Evolutionary conservation across 306 rosid genomes (phyloP), one percentile per base, ranked within the genome.

Genomic region (Purshia tridentata): DNA sequence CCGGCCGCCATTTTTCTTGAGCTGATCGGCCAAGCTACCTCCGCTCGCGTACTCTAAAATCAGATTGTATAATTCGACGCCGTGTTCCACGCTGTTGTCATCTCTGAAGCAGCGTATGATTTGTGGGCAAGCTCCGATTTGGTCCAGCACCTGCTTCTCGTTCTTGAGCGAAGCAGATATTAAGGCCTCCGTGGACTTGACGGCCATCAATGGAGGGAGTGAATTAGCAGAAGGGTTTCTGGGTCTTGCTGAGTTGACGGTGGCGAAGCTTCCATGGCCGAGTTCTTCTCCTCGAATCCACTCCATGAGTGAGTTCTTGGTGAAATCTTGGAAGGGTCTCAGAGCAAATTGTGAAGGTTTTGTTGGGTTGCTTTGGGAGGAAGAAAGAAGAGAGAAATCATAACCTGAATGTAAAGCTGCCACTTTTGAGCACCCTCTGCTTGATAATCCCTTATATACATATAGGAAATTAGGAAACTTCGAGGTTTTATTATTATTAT

Each of bases 181-280:
- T 69, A 14, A 4, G 47, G 57, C 19, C 11, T 40, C 61, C 1
- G 86, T 70, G 0, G 98, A 81, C 73, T 93, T 93, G 19, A 89
- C 90, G 45, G 86, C 98, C 63, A 83, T 54, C 6, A 76, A 51
- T 8, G 89, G 69, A 13, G 84, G 75, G 48, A 74, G 39, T 0
- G 35, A 29, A 29, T 0, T 58, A 42, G 29, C 2, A 35, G 50
- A 72, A 2, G 23, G 23, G 3, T 56, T 55, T 11, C 50, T 72
- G 53, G 89, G 84, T 14, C 65, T 66, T 2, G 87, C 96, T 9
- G 83, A 20, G 42, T 61, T 55, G 76, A 93, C 82, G 5, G 94
- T 89, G 15, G 98, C 97, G 37, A 91, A 93, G 72, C 90, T 85
- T 2, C 98, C 98, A 9, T 69, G 65, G 0, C 98, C 98, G 18